A percentile compares a stretch with the other conserved stretches of the same genome.
Evolutionary conservation across 352 stramenopile species (phyloP).

Genomic region (Phytophthora pini): DNA sequence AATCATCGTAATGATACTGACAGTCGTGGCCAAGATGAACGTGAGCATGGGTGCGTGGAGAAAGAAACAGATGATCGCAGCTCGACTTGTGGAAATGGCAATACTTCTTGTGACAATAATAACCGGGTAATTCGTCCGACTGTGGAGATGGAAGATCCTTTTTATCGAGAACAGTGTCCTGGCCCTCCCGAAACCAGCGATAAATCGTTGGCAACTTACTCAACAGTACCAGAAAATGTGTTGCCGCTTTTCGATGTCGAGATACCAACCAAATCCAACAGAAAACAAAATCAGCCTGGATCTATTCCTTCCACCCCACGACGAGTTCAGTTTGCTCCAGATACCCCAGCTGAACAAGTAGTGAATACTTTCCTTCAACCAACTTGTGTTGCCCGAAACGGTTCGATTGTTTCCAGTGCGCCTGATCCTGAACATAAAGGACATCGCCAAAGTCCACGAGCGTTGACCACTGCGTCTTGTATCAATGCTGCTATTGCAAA

Average conservation of each 20-base stretch:
- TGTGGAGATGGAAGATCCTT: not conserved
- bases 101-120: not conserved
- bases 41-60: not conserved
- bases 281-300: not conserved
- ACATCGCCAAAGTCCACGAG: not conserved
- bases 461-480: not conserved
- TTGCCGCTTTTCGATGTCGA: slow-evolving; percentile 35
- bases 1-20: not conserved
- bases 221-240: slow-evolving; percentile 1
- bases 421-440: not conserved
- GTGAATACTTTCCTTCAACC: not conserved
- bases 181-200: not conserved
- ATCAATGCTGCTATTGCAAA: not conserved
- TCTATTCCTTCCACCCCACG: not conserved
- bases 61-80: not conserved
- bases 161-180: not conserved
- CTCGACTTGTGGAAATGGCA: not conserved
- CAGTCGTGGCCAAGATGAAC: not conserved
- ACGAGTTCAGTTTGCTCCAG: not conserved
- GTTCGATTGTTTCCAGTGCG: not conserved
- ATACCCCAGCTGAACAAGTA: not conserved
- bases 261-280: not conserved
- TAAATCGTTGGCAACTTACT: not conserved
- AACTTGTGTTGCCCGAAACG: not conserved
- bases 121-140: not conserved